Percentiles rank a stretch among this genome's conserved stretches.
These are phyloP conservation scores for Chalara sp. DNA, from an alignment of 2,329 filamentous ascomycete genomes.

Conservation along the genomic window DNA sequence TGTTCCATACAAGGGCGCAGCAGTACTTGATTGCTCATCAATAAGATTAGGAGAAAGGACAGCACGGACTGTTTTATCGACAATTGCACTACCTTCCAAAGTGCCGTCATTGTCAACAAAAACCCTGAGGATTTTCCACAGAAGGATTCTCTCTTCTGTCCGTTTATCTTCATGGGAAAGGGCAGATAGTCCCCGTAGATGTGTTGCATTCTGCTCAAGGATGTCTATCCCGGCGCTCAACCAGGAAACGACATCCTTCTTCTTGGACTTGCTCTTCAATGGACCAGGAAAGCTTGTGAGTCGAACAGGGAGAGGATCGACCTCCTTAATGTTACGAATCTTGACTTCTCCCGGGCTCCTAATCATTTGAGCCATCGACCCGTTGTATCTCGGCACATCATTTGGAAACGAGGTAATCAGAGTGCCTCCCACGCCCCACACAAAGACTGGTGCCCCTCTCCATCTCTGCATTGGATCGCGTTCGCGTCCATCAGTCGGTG, in stretches of 20 bases:
- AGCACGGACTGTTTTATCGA: constrained; percentile 68
- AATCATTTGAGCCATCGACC: constrained; percentile 62
- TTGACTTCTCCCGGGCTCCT: constrained; percentile 77
- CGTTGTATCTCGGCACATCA: constrained; percentile 76
- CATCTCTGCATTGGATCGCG: constrained; percentile 79
- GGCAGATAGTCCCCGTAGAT: constrained; percentile 38
- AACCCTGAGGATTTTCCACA: constrained; percentile 81
- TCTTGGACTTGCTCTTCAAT: constrained; percentile 82
- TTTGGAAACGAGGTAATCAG: constrained; percentile 83
- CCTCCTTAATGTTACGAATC: constrained; percentile 66
- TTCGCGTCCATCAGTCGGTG: constrained; percentile 59
- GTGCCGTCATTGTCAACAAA: constrained; percentile 82
- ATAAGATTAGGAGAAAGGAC: constrained; percentile 58
- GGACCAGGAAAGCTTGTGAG: constrained; percentile 84
- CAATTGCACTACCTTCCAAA: constrained; percentile 64
- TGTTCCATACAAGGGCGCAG: constrained; percentile 27
- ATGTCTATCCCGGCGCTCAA: constrained; percentile 67
- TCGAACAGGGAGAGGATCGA: constrained; percentile 64
- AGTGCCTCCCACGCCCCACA: constrained; percentile 80
- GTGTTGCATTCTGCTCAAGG: constrained; percentile 50
- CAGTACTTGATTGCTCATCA: constrained; percentile 21
- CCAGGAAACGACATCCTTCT: constrained; percentile 87
- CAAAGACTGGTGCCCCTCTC: constrained; percentile 82
- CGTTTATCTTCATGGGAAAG: constrained; percentile 60
- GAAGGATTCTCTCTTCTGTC: constrained; percentile 67